phyloP scores from a whole-genome alignment of 2,329 filamentous ascomycete genomes.

The Trichoderma semiorbis region DNA sequence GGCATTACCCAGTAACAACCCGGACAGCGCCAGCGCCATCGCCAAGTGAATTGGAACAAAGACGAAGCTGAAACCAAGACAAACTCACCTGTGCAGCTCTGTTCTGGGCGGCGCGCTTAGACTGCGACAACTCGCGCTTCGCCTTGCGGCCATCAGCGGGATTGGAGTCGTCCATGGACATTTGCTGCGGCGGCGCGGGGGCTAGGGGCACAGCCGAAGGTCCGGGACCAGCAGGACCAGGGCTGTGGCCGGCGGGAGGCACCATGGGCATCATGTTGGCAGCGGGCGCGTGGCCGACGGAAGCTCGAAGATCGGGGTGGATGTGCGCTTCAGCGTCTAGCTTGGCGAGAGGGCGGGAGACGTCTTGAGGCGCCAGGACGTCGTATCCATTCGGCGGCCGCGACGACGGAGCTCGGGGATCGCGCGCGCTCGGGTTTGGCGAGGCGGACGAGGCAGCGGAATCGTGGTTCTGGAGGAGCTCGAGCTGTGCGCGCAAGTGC shows the following conservation, averaged over 20 bases:
- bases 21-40: background rate
- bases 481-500: slow-evolving; percentile 43
- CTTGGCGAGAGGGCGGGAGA: slow-evolving; percentile 33
- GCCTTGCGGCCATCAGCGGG: slow-evolving; percentile 63
- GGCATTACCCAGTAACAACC: background rate
- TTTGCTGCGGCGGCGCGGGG: slow-evolving; percentile 30
- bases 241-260: slow-evolving; percentile 31
- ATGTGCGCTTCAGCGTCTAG: slow-evolving; percentile 45
- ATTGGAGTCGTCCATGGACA: slow-evolving; percentile 25
- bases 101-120: slow-evolving; percentile 95
- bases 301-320: slow-evolving; percentile 46
- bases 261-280: slow-evolving; percentile 40
- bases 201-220: slow-evolving; percentile 29
- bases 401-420: slow-evolving; percentile 30
- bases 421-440: slow-evolving; percentile 28
- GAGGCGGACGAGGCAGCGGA: slow-evolving; percentile 32
- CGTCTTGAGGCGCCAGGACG: slow-evolving; percentile 37
- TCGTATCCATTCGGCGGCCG: slow-evolving; percentile 46
- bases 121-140: slow-evolving; percentile 89
- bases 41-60: background rate
- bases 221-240: slow-evolving; percentile 27
- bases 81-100: slow-evolving; percentile 84
- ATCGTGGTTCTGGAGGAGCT: slow-evolving; percentile 42
- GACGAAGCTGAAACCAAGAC: background rate
- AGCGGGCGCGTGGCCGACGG: slow-evolving; percentile 27